Percentiles rank a stretch among this genome's conserved stretches.
phyloP scores from a whole-genome alignment of 768 basidiomycete species.

The Trametes villosa region DNA sequence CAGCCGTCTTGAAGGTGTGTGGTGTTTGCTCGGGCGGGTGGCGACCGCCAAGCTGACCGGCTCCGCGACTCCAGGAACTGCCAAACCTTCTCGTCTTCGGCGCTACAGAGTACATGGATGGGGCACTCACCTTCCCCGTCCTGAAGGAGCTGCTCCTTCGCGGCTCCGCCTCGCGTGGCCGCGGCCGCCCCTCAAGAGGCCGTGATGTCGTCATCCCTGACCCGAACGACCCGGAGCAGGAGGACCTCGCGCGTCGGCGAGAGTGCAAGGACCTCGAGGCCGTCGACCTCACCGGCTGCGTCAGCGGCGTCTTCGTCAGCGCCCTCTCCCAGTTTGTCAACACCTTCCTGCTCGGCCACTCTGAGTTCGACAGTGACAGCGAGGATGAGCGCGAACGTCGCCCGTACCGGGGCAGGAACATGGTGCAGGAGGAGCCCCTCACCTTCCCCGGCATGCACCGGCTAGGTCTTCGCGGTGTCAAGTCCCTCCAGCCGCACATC shows the following conservation, averaged over 20 bases:
- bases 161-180: slow-evolving; percentile 69
- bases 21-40: background rate
- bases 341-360: slow-evolving; percentile 55
- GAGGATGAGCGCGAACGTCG: slow-evolving; percentile 42
- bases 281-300: slow-evolving; percentile 92
- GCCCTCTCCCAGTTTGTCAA: slow-evolving; percentile 84
- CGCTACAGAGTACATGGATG: slow-evolving; percentile 99
- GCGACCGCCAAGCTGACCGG: slow-evolving; percentile 4
- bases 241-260: slow-evolving; percentile 73
- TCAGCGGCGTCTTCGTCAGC: slow-evolving; percentile 87
- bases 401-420: slow-evolving; percentile 37
- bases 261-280: slow-evolving; percentile 84
- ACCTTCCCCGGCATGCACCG: slow-evolving; percentile 73
- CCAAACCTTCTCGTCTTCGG: slow-evolving; percentile 87
- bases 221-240: slow-evolving; percentile 66
- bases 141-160: slow-evolving; percentile 90
- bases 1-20: slow-evolving; percentile 74
- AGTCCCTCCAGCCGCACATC: slow-evolving; percentile 70
- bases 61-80: slow-evolving; percentile 65
- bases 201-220: slow-evolving; percentile 55
- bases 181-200: slow-evolving; percentile 70
- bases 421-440: slow-evolving; percentile 54
- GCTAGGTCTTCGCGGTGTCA: slow-evolving; percentile 81
- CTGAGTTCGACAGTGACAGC: slow-evolving; percentile 49
- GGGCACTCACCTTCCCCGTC: slow-evolving; percentile 82